These are phyloP conservation scores for Naganishia vaughanmartiniae DNA, from an alignment of 768 basidiomycete species.

Conservation along the genomic window DNA sequence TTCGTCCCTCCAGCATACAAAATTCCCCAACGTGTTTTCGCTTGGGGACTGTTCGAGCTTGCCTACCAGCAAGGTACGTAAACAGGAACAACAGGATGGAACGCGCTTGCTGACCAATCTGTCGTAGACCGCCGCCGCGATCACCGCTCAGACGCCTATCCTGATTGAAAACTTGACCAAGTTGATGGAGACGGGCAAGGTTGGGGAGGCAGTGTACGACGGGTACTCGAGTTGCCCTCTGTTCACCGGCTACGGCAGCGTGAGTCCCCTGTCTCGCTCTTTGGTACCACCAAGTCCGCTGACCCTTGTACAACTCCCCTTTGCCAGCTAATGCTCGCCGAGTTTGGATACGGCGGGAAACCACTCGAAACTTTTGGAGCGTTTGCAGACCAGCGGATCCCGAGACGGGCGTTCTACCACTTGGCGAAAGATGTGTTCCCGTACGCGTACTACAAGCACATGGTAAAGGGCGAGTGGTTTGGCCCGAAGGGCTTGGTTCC, in stretches of 20 bases:
- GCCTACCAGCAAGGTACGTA: conserved; percentile 72
- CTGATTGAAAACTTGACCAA: conserved; percentile 82
- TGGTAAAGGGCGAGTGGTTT: conserved; percentile 50
- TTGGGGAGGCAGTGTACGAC: conserved; percentile 71
- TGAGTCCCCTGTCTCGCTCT: not conserved
- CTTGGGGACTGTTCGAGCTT: conserved; percentile 88
- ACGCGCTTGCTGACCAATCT: not conserved
- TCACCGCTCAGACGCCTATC: conserved; percentile 85
- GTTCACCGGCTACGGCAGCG: conserved; percentile 32
- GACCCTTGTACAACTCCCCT: not conserved
- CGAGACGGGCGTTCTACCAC: conserved; percentile 75
- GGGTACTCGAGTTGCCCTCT: conserved; percentile 58
- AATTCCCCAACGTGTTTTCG: conserved; percentile 80
- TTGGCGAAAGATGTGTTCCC: conserved; percentile 66
- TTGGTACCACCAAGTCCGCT: not conserved
- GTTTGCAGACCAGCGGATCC: conserved; percentile 72
- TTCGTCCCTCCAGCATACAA: conserved; percentile 75
- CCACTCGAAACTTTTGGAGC: conserved; percentile 80
- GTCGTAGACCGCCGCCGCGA: conserved; percentile 75
- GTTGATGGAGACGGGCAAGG: conserved; percentile 68
- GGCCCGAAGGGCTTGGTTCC: conserved; percentile 47
- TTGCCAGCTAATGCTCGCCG: conserved; percentile 67
- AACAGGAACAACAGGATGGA: not conserved
- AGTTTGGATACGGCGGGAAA: conserved; percentile 83
- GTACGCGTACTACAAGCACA: conserved; percentile 43